Base-by-base conservation (phyloP, 441 rosid genomes). In the Biscutella auriculata region DNA sequence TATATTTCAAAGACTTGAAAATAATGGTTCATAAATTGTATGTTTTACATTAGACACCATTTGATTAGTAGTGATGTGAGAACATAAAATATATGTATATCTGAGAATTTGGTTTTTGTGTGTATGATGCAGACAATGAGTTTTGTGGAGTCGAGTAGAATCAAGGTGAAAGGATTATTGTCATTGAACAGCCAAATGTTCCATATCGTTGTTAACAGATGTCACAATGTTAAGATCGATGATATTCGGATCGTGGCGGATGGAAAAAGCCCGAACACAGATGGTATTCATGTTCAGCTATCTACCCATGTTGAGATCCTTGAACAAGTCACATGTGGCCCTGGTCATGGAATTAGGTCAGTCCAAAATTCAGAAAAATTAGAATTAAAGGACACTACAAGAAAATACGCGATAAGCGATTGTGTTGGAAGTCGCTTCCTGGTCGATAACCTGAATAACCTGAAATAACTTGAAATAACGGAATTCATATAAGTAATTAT, bases 161-260 rank as follows among this genome's bases (percentile, higher is more conserved):
- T 73, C 7, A 64, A 16, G 25, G 53, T 73, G 39, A 53, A 48
- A 4, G 72, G 73, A 15, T 13, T 76, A 4, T 4, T 62, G 15
- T 73, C 74, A 11, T 17, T 73, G 36, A 71, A 76, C 33, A 76
- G 81, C 19, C 76, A 76, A 30, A 50, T 73, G 74, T 73, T 60
- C 34, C 81, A 76, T 55, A 54, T 76, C 10, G 77, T 50, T 4
- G 48, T 70, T 29, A 71, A 76, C 29, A 13, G 68, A 11, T 70
- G 80, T 9, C 60, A 53, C 6, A 42, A 76, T 23, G 67, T 76
- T 44, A 44, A 44, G 16, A 15, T 44, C 17, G 30, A 44, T 4
- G 32, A 44, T 44, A 25, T 44, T 44, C 10, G 9, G 9, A 44
- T 44, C 16, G 9, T 44, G 16, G 50, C 50, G 0, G 50, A 44